Evolutionary conservation across 257 asterid species (phyloP).

Genomic region (Primulina tabacum): DNA sequence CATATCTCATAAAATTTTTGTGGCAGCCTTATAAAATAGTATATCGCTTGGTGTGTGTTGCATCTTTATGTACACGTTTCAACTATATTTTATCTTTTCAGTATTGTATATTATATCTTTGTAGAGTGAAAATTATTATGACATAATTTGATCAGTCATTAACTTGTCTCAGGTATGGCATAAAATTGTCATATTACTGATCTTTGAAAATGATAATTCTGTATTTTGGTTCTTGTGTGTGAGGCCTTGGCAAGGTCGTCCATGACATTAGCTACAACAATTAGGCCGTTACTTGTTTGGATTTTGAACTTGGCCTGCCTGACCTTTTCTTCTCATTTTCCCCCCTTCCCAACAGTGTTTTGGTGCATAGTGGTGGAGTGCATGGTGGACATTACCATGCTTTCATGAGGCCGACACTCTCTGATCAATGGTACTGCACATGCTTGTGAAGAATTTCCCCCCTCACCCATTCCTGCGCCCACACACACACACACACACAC

Average conservation of each 20-base stretch:
- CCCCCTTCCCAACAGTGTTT: constrained; percentile 56
- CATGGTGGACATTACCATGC: constrained; percentile 99
- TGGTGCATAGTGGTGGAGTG: constrained; percentile 98
- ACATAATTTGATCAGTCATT: neutral
- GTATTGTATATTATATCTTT: neutral
- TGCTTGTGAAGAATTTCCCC: constrained; percentile 17
- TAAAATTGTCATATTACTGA: constrained; percentile 8
- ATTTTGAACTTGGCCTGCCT: constrained; percentile 1
- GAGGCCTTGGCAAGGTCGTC: neutral
- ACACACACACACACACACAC: neutral
- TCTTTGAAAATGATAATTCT: neutral
- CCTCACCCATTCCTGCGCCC: constrained; percentile 1
- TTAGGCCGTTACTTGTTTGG: constrained; percentile 15
- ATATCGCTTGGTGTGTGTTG: neutral
- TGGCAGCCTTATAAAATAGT: neutral
- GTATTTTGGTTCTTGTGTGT: constrained; percentile 11
- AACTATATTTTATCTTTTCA: constrained; percentile 2
- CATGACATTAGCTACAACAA: constrained; percentile 21
- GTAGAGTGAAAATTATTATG: neutral
- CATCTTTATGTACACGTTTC: constrained; percentile 20
- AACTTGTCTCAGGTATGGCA: constrained; percentile 11
- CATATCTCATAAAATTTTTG: neutral
- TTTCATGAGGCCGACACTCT: constrained; percentile 89
- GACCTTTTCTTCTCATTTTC: constrained; percentile 9
- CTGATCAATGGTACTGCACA: constrained; percentile 78